A percentile compares a stretch with the other conserved stretches of the same genome.
phyloP scores from a whole-genome alignment of 192 early-diverging fungal species.

The Allomyces macrogynus region DNA sequence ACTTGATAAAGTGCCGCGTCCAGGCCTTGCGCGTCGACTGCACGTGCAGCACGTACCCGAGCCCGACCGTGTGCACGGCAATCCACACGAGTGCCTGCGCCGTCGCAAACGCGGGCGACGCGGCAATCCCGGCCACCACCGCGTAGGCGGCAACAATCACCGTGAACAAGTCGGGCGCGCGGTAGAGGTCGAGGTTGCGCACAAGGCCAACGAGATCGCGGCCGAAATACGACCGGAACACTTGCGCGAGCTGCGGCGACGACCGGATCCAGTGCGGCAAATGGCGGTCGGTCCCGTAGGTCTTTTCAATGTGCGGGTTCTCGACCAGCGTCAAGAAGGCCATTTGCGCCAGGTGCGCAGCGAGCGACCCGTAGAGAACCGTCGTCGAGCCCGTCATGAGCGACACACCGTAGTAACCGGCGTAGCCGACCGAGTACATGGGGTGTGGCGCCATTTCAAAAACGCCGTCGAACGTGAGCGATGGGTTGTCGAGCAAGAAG shows the following conservation, averaged over 20 bases:
- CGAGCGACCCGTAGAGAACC: slow-evolving; percentile 73
- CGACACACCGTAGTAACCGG: slow-evolving; percentile 85
- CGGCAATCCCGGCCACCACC: slow-evolving; percentile 19
- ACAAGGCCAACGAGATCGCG: slow-evolving; percentile 66
- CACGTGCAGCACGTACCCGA: slow-evolving; percentile 54
- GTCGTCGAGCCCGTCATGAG: slow-evolving; percentile 79
- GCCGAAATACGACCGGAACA: slow-evolving; percentile 37
- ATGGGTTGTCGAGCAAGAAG: slow-evolving; percentile 66
- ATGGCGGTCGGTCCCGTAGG: slow-evolving; percentile 17
- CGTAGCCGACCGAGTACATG: slow-evolving; percentile 97
- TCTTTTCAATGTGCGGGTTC: slow-evolving; percentile 66
- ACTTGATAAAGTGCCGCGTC: slow-evolving; percentile 81
- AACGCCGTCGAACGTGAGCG: slow-evolving; percentile 79
- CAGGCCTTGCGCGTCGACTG: slow-evolving; percentile 68
- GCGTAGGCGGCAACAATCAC: slow-evolving; percentile 56
- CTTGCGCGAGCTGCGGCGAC: neutral
- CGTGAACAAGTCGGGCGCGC: slow-evolving; percentile 64
- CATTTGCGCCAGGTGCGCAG: slow-evolving; percentile 73
- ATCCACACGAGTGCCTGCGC: slow-evolving; percentile 73
- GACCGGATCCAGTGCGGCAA: slow-evolving; percentile 7
- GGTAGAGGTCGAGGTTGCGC: slow-evolving; percentile 75
- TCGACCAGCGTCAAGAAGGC: slow-evolving; percentile 78
- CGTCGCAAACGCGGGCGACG: slow-evolving; percentile 22
- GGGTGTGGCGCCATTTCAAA: slow-evolving; percentile 96
- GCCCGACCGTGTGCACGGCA: slow-evolving; percentile 56